Conservation (phyloP, 116 monocot genomes). For the Dioscorea cayenensis region DNA sequence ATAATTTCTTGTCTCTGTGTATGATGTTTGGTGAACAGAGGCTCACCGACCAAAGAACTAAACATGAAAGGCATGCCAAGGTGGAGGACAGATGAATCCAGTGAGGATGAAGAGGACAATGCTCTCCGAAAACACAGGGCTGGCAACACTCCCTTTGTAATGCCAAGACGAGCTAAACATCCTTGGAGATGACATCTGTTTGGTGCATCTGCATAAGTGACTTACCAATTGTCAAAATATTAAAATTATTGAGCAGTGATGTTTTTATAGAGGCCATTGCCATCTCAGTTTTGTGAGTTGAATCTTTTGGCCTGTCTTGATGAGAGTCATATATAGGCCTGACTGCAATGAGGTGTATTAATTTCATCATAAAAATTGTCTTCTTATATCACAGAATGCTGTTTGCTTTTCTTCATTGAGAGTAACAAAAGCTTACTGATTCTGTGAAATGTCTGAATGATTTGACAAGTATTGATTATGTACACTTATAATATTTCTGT, state of each 20-base stretch:
- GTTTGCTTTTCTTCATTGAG: no score
- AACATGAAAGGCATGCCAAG: conserved; percentile 25
- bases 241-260: neutral
- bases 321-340: no score
- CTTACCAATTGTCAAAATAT: no score
- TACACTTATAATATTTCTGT: no score
- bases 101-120: conserved; percentile 39
- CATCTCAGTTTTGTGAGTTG: neutral
- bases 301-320: no score
- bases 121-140: neutral
- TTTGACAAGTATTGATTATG: no score
- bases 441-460: no score
- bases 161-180: neutral
- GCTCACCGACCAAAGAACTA: conserved; percentile 13
- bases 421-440: no score
- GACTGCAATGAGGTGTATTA: no score
- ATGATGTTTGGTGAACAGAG: conserved; percentile 23
- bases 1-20: neutral
- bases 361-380: no score
- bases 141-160: neutral
- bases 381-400: no score
- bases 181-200: neutral
- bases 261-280: neutral
- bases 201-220: neutral
- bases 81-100: conserved; percentile 81